Base-by-base conservation (phyloP, 495 filamentous ascomycete species). In the Aspergillus baeticus region DNA sequence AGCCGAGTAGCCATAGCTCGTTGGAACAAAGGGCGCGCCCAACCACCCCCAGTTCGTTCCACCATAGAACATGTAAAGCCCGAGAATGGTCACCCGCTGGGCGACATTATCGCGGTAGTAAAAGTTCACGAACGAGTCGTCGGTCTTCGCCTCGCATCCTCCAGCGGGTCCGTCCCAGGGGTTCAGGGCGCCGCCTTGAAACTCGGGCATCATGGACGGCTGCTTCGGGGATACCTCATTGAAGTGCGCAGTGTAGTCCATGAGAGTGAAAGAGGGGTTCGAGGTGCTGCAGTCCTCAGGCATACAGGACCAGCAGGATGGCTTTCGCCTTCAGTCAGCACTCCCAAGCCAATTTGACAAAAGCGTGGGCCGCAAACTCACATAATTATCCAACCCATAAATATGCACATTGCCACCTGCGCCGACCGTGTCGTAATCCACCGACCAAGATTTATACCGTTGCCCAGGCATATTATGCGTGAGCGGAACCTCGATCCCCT, bases 51-150 rank as follows among this genome's bases (percentile, higher is more conserved):
- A 29, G 26, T 29, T 29, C 4, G 26, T 29, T 3, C 26, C 26
- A 8, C 26, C 26, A 8, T 10, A 91, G 78, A 13, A 79, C 81
- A 2, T 84, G 51, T 84, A 84, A 37, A 85, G 55, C 54, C 63
- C 83, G 47, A 77, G 68, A 75, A 76, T 69, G 6, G 74, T 82
- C 1, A 78, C 64, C 20, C 77, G 58, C 36, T 77, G 76, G 8
- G 73, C 81, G 51, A 84, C 72, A 42, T 82, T 79, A 51, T 80
- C 77, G 61, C 83, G 83, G 61, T 83, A 85, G 22, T 48, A 59
- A 0, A 84, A 2, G 83, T 67, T 69, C 2, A 77, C 79, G 33
- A n/a, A 76, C 64, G 15, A 74, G 60, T 41, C 83, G 64, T 50
- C 82, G 72, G 58, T 80, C 62, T 47, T 55, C 26, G 29, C 63